A percentile compares a stretch with the other conserved stretches of the same genome.
Evolutionary conservation across 352 stramenopile species (phyloP).

Genomic region (Pythium vanterpoolii): DNA sequence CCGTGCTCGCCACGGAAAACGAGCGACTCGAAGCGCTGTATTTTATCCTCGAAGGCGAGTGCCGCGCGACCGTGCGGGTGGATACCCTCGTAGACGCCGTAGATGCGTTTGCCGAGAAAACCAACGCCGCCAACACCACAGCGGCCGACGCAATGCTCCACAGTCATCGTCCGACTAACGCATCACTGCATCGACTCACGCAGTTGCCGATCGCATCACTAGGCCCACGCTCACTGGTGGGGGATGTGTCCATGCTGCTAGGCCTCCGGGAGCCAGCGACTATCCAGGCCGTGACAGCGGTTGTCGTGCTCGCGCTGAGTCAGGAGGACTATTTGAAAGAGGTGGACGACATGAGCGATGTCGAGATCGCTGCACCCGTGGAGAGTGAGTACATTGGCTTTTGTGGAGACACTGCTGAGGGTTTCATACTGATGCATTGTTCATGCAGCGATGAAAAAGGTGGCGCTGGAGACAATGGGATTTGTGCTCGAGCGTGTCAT

Average conservation of each 20-base stretch:
- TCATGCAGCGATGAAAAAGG: conserved; percentile 30
- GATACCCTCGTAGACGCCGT: conserved; percentile 9
- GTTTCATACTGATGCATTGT: not conserved
- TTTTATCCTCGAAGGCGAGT: conserved; percentile 28
- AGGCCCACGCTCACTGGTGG: conserved; percentile 17
- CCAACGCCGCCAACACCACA: not conserved
- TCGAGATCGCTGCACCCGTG: conserved; percentile 21
- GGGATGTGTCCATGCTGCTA: conserved; percentile 23
- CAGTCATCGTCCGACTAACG: not conserved
- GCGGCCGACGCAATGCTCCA: conserved; percentile 5
- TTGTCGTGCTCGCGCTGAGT: conserved; percentile 18
- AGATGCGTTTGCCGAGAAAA: conserved; percentile 21
- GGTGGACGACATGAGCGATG: conserved; percentile 34
- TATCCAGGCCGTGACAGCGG: conserved; percentile 22
- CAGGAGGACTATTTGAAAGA: conserved; percentile 33
- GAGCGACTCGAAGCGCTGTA: conserved; percentile 11
- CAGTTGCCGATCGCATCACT: conserved; percentile 24
- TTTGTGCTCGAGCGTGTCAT: conserved; percentile 52
- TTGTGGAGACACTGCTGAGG: not conserved
- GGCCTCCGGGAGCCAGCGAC: conserved; percentile 17
- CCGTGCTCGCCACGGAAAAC: conserved; percentile 19
- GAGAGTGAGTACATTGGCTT: conserved; percentile 22
- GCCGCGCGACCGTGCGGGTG: conserved; percentile 21
- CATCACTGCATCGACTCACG: not conserved
- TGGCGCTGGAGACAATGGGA: conserved; percentile 46